Evolutionary conservation across 805 yeast species (phyloP).

Genomic region (Saccharomycopsis amapae): DNA sequence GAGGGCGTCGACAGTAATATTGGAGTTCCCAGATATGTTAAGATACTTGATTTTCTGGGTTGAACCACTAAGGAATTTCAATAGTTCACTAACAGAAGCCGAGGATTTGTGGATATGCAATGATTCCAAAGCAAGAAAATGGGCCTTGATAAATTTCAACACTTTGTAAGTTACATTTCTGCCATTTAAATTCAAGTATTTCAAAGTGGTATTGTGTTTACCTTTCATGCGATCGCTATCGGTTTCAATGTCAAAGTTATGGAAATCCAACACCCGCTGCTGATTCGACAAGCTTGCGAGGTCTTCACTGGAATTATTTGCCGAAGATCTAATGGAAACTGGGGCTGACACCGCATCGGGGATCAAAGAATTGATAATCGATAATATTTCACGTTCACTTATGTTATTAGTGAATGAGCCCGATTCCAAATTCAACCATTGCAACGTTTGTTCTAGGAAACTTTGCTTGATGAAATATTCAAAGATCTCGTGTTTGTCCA

Average conservation of each 20-base stretch:
- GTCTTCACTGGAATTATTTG: not conserved
- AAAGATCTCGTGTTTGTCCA: constrained; percentile 9
- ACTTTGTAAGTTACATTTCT: constrained; percentile 4
- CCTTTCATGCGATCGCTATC: not conserved
- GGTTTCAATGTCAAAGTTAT: not conserved
- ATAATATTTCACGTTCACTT: constrained; percentile 9
- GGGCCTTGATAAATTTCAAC: constrained; percentile 7
- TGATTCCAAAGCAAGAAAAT: constrained; percentile 10
- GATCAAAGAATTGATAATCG: constrained; percentile 8
- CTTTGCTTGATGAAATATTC: constrained; percentile 14
- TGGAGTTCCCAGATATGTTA: constrained; percentile 7
- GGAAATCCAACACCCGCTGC: not conserved
- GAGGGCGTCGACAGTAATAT: constrained; percentile 1
- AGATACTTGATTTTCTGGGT: not conserved
- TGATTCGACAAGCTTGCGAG: not conserved
- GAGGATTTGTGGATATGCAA: constrained; percentile 8
- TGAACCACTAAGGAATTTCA: not conserved
- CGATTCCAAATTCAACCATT: constrained; percentile 16
- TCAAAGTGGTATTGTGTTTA: constrained; percentile 6
- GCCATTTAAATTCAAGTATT: constrained; percentile 16
- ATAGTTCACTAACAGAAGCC: constrained; percentile 2
- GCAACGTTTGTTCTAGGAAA: not conserved
- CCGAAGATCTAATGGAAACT: not conserved
- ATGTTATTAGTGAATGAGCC: constrained; percentile 2
- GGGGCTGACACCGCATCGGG: not conserved